Base-by-base conservation (phyloP, 2,329 filamentous ascomycete genomes). In the Lasiodiplodia sp. region DNA sequence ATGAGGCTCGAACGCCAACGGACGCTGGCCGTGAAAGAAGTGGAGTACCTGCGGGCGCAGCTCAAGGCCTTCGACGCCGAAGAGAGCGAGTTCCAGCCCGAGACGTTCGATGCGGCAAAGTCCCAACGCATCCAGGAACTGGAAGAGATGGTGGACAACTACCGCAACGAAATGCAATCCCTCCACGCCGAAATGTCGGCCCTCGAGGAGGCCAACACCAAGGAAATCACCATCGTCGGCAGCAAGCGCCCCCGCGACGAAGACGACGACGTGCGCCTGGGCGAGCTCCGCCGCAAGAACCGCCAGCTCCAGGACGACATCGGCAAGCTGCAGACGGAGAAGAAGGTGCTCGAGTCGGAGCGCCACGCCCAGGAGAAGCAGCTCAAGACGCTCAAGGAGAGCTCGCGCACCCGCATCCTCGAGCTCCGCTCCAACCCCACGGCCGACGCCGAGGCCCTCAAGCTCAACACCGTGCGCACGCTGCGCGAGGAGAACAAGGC, bases 361-460 rank as follows among this genome's bases (percentile, higher is more conserved):
- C 85, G 96, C 57, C 86, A 90, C 51, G 91, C 94, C 12, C 85
- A 87, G 68, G 85, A 88, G 69, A 88, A 91, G 38, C 94, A 97
- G 76, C 88, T 98, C 28, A 86, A 87, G 57, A 84, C 86, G 5
- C 81, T 91, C 47, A 86, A 89, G 73, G 85, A 90, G 62, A 88
- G 90, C 21, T 91, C 89, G 37, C 90, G 92, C 71, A 96, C 91
- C 3, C 92, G 96, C 44, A 86, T 98, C 58, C 87, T 99, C 31
- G 91, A 96, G 67, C 85, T 98, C 16, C 91, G 93, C 69, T 90
- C 91, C n/a, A 99, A 99, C 78, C 96, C 96, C 0, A 98, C 96
- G 0, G 89, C 94, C 0, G 89, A 96, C 74, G 88, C 88, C 69
- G 93, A 97, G 81, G 91, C 91, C 3, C 88, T 97, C 78, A 97